Base-by-base conservation (phyloP, 2,329 filamentous ascomycete species). In the Diaporthe citriasiana region DNA sequence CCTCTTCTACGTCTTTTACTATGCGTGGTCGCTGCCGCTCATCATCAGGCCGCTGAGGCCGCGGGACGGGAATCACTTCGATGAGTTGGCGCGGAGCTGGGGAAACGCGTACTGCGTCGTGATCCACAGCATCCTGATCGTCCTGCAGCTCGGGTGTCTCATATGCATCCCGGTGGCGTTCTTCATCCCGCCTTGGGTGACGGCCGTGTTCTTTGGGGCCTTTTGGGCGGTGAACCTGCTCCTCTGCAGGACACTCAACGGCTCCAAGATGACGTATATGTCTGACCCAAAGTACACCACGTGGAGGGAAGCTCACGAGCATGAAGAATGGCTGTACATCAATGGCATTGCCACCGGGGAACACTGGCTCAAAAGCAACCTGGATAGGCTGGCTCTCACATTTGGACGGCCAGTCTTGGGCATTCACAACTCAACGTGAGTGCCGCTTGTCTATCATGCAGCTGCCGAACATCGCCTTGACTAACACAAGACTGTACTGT, bases 321-420 rank as follows among this genome's bases (percentile, higher is more conserved):
- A 90, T 71, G 93, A 95, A 82, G 88, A 91, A 78, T 96, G 94
- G 94, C 86, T 95, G n/a, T 95, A 93, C 79, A 82, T 95, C 71
- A 95, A 95, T 78, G 94, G 94, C 0, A 90, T 95, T 38, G 89
- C 88, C 15, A 87, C 88, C 45, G 89, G 88, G 4, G 83, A 89
- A 70, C 88, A 92, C 78, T 94, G 93, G 91, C 85, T 94, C 76
- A 89, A 92, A 81, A 88, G 84, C 76, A 95, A 94, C 77, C 84
- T 95, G 74, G 89, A 95, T 80, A 89, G 92, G 1, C 85, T 96
- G 4, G 90, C 93, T 0, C 82, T 91, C 56, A 95, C 92, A 0
- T 96, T 96, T 80, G 89, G 91, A 47, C 89, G 94, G 1, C 92
- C 90, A 0, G 84, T 96, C 5, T 85, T 90, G 0, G 94, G 93